phyloP scores from a whole-genome alignment of 2,329 filamentous ascomycete species.

The Coniosporium tulheliwenetii region DNA sequence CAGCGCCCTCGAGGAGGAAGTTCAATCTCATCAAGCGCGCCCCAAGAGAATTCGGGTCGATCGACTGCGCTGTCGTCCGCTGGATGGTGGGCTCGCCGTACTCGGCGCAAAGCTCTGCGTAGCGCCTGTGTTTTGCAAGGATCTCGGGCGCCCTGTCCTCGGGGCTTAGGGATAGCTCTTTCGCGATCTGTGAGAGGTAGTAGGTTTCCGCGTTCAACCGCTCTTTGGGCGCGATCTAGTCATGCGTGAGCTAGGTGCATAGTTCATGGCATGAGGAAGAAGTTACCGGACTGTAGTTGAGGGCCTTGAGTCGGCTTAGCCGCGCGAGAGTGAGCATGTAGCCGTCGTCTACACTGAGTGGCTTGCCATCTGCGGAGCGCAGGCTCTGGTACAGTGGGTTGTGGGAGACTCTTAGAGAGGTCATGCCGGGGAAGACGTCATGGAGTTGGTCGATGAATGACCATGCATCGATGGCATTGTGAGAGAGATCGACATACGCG shows the following conservation, averaged over 20 bases:
- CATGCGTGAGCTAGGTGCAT: slow-evolving; percentile 1
- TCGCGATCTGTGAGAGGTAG: slow-evolving; percentile 72
- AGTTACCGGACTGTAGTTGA: slow-evolving; percentile 47
- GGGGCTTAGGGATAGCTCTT: slow-evolving; percentile 50
- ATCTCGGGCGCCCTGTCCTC: slow-evolving; percentile 39
- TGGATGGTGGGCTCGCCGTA: slow-evolving; percentile 58
- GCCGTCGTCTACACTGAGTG: slow-evolving; percentile 53
- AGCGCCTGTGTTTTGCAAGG: slow-evolving; percentile 52
- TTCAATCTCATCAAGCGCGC: slow-evolving; percentile 51
- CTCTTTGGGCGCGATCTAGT: slow-evolving; percentile 50
- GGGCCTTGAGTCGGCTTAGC: slow-evolving; percentile 45
- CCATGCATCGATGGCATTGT: slow-evolving; percentile 43
- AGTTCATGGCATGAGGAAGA: slow-evolving; percentile 1
- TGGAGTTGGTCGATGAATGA: slow-evolving; percentile 55
- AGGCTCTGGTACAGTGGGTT: slow-evolving; percentile 65
- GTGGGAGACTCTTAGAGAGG: slow-evolving; percentile 61
- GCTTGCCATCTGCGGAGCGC: slow-evolving; percentile 21
- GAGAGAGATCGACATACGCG: slow-evolving; percentile 26
- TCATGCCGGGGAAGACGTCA: slow-evolving; percentile 54
- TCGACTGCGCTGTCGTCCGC: slow-evolving; percentile 17
- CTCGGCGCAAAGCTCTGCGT: slow-evolving; percentile 53
- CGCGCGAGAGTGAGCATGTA: slow-evolving; percentile 81
- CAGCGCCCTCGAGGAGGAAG: slow-evolving; percentile 35
- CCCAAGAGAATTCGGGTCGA: slow-evolving; percentile 70
- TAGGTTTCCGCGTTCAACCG: slow-evolving; percentile 83